phyloP scores from a whole-genome alignment of 2,329 filamentous ascomycete species.

The Aspergillus pseudotamarii region DNA sequence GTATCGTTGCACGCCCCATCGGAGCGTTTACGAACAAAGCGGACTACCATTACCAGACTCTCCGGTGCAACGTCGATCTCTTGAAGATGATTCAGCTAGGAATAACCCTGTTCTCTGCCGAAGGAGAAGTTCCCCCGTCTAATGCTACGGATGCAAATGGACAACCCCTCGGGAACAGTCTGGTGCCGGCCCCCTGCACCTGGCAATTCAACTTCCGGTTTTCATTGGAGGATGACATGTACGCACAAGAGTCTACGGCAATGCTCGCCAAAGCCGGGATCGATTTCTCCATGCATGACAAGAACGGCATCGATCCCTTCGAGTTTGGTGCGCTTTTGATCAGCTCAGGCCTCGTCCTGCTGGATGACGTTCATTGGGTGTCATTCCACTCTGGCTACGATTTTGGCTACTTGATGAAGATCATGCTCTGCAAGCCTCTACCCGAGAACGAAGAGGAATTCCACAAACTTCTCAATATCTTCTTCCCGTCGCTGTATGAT shows the following conservation, averaged over 20 bases:
- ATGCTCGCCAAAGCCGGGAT: conserved; percentile 90
- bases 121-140: conserved; percentile 82
- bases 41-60: conserved; percentile 97
- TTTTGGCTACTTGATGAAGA: conserved; percentile 95
- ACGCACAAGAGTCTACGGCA: conserved; percentile 90
- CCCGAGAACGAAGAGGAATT: conserved; percentile 91
- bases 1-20: conserved; percentile 93
- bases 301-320: conserved; percentile 85
- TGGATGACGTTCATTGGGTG: conserved; percentile 90
- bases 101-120: conserved; percentile 86
- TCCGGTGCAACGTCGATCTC: conserved; percentile 95
- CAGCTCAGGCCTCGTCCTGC: conserved; percentile 85
- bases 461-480: conserved; percentile 82
- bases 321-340: conserved; percentile 89
- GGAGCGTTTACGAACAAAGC: conserved; percentile 92
- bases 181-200: conserved; percentile 73
- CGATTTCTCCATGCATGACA: conserved; percentile 80
- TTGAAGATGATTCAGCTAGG: conserved; percentile 97
- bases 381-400: conserved; percentile 98
- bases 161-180: conserved; percentile 54
- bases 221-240: conserved; percentile 94
- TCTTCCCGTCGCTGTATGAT: conserved; percentile 92
- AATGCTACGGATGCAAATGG: conserved; percentile 59
- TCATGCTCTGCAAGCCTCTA: conserved; percentile 79
- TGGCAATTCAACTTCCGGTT: conserved; percentile 99